A percentile compares a stretch with the other conserved stretches of the same genome.
Conservation (phyloP, 2,329 filamentous ascomycete species). For the Leptographium flavum region DNA sequence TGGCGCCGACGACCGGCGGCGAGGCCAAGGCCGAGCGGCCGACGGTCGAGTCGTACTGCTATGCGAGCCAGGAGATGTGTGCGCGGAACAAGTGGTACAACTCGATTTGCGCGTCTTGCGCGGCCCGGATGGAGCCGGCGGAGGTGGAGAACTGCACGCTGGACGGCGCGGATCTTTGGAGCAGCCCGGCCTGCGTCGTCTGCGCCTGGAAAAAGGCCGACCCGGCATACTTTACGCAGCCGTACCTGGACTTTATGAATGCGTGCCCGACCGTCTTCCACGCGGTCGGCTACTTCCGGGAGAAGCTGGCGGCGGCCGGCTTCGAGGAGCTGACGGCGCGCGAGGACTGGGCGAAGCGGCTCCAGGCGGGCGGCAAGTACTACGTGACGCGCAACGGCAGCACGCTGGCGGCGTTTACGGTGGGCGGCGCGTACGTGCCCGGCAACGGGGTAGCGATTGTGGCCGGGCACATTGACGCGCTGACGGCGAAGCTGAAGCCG, state of each 20-base stretch:
- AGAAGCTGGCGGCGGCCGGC: constrained; percentile 55
- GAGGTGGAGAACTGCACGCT: constrained; percentile 6
- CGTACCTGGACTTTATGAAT: constrained; percentile 77
- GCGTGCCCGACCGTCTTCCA: constrained; percentile 92
- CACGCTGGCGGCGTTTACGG: constrained; percentile 23
- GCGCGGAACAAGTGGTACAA: constrained; percentile 19
- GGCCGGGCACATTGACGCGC: constrained; percentile 82
- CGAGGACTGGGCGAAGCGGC: constrained; percentile 57
- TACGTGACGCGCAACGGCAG: constrained; percentile 22
- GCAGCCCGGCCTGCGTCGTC: constrained; percentile 17
- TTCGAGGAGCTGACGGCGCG: constrained; percentile 70
- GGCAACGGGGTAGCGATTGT: constrained; percentile 31
- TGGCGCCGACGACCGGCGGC: too few species aligned
- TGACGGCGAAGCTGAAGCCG: constrained; percentile 85
- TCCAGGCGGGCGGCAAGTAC: constrained; percentile 50
- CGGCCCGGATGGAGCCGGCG: constrained; percentile 18
- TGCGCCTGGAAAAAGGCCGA: constrained; percentile 25
- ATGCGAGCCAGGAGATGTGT: constrained; percentile 30
- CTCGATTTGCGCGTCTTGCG: constrained; percentile 24
- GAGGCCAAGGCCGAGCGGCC: not conserved
- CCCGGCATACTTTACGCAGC: constrained; percentile 59
- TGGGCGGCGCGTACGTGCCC: constrained; percentile 20
- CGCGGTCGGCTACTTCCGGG: constrained; percentile 64
- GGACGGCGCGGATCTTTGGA: constrained; percentile 1
- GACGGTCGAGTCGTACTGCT: constrained; percentile 18